Base-by-base conservation (phyloP, 495 filamentous ascomycete species). In the Echria macrotheca region DNA sequence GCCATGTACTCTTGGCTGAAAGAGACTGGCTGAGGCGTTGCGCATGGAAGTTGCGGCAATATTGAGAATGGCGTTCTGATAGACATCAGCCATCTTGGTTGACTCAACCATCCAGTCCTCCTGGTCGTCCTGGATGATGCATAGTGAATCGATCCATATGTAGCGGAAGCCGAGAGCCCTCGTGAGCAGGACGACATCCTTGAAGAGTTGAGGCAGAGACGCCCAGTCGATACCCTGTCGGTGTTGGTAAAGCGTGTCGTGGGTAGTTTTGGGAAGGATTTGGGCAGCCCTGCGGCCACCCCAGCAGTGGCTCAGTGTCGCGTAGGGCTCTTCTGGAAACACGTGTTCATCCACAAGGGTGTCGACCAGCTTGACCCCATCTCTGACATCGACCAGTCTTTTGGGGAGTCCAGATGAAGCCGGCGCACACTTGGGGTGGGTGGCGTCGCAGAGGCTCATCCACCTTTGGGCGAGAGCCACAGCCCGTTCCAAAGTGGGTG, bases 121-220 rank as follows among this genome's bases (percentile, higher is more conserved):
- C 1, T 65, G 44, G 44, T 68, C 67, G 18, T 64, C 69, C 22
- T 69, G 57, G 11, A 63, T 57, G 24, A 48, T 48, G 35, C 46
- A 48, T 5, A 48, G 17, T 5, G 46, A 48, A 35, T 70, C 67
- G 44, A 70, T 70, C 67, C 67, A 70, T 12, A 69, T 23, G 41
- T 68, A 70, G 7, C 50, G 49, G 24, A 23, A 44, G 5, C 50
- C 44, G 9, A 56, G 4, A 0, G 50, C 43, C 2, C 49, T 10
- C 1, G 50, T 49, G 8, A 56, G 15, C 2, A 10, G 22, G 21
- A 58, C 42, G 11, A 26, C 29, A 6, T 58, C 56, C 5, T 31
- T 36, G 6, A 52, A 58, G 4, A 55, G 19, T 0, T 9, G 22
- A 6, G 56, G 53, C 14, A 58, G 31, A 7, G 12, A 3, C 4